Evolutionary conservation across 2,329 filamentous ascomycete genomes (phyloP), one percentile per base, ranked within the genome.

Genomic region (Achaetomium macrosporum): DNA sequence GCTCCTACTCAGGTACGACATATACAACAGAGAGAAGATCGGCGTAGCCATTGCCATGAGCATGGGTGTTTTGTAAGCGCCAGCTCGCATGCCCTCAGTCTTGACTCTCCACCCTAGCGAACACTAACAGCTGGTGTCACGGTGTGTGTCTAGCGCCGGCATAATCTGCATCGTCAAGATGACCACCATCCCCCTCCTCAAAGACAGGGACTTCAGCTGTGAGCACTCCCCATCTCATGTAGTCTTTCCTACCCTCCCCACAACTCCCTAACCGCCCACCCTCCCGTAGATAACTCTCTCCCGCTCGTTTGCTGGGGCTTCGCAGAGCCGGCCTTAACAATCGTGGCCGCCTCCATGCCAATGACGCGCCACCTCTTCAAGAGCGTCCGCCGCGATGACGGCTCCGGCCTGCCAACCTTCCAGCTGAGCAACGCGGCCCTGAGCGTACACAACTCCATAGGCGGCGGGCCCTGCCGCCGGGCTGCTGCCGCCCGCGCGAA

Each of bases 11-110:
- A 58, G 63, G 1, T 61, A 67, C 39, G 59, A 66, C 25, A 69
- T 69, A 65, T 65, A 61, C 41, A 62, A 56, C 47, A 58, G 61
- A 19, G 68, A 70, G 39, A 66, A 66, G 49, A 54, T 69, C 15
- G 66, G 66, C 7, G 67, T 66, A 12, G 64, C 64, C 15, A 50
- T 64, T 3, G 65, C 66, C 45, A 69, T 69, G 67, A 68, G 67
- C 42, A 63, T 69, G 42, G 68, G 68, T 1, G 30, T 70, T 4
- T 59, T 70, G 61, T 66, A 50, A 7, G 50, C 31, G 2, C 7
- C 41, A 6, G 11, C 12, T 7, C 9, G 1, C 29, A n/a, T 13
- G 36, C 33, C 29, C 8, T 5, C 12, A 10, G 30, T 7, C 33
- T 35, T 2, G 13, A 6, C 35, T n/a, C 12, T 2, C n/a, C 16